A percentile compares a stretch with the other conserved stretches of the same genome.
phyloP scores from a whole-genome alignment of 345 rosid species.

The Dovyalis caffra region DNA sequence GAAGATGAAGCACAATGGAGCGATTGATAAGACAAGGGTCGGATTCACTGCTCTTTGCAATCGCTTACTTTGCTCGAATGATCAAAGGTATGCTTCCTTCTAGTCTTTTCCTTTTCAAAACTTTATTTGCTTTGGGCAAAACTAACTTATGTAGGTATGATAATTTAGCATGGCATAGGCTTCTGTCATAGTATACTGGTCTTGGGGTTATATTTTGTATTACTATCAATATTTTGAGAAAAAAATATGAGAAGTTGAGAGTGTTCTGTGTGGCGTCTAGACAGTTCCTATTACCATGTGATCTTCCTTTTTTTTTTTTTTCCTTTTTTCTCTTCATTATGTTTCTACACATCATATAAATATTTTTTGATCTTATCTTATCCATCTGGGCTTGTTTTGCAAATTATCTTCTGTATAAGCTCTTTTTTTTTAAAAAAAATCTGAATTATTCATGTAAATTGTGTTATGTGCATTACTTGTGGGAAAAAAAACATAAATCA shows the following conservation, averaged over 20 bases:
- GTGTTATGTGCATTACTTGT: neutral
- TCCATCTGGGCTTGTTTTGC: neutral
- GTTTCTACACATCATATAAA: neutral
- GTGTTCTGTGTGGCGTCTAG: neutral
- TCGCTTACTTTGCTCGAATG: constrained; percentile 90
- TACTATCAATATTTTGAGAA: neutral
- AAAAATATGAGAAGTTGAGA: neutral
- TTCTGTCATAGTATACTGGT: neutral
- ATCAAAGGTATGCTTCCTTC: constrained; percentile 52
- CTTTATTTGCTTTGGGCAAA: neutral
- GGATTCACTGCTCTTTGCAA: constrained; percentile 97
- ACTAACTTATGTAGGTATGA: neutral
- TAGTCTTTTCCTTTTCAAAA: neutral
- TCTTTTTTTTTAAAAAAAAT: neutral
- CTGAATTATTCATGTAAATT: neutral
- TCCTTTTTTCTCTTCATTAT: neutral
- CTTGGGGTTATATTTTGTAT: neutral
- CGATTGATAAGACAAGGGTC: constrained; percentile 97
- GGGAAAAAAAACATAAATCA: neutral
- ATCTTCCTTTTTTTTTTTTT: neutral
- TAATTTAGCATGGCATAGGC: neutral
- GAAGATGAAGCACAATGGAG: constrained; percentile 98
- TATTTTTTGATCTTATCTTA: neutral
- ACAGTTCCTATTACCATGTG: neutral
- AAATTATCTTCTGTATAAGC: neutral